These are phyloP conservation scores for barley (Hordeum vulgare) DNA, from an alignment of 176 grass and related monocot species.

Conservation along the genomic window DNA sequence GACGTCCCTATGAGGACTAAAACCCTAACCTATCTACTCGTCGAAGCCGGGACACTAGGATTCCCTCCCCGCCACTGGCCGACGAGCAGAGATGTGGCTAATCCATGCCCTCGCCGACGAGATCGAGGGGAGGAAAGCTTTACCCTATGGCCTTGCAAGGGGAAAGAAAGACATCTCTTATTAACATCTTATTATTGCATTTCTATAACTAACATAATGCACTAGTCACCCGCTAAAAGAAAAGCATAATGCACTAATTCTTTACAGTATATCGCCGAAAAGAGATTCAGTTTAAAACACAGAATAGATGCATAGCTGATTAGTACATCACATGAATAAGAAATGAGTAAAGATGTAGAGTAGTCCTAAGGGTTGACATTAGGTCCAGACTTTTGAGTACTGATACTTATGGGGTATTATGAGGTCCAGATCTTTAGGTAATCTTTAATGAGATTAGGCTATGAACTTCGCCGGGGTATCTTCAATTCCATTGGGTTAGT, in stretches of 20 bases:
- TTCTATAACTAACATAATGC: not conserved
- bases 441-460: conserved; percentile 19
- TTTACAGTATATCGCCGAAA: not conserved
- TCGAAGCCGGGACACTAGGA: no score
- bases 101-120: no score
- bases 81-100: no score
- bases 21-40: no score
- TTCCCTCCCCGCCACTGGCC: no score
- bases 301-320: not conserved
- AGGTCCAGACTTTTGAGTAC: not conserved
- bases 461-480: conserved; percentile 13
- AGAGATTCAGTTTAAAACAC: not conserved
- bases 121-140: no score
- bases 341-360: conserved; percentile 30
- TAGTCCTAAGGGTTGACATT: conserved; percentile 42
- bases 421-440: not conserved
- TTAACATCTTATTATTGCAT: not conserved
- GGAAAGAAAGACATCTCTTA: no score
- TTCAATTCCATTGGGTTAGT: conserved; percentile 12
- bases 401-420: conserved; percentile 9
- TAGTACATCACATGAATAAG: not conserved
- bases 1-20: no score
- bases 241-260: not conserved
- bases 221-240: not conserved
- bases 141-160: no score